phyloP scores from a whole-genome alignment of 1,284 basidiomycete genomes.

The Microbotryum violaceum region DNA sequence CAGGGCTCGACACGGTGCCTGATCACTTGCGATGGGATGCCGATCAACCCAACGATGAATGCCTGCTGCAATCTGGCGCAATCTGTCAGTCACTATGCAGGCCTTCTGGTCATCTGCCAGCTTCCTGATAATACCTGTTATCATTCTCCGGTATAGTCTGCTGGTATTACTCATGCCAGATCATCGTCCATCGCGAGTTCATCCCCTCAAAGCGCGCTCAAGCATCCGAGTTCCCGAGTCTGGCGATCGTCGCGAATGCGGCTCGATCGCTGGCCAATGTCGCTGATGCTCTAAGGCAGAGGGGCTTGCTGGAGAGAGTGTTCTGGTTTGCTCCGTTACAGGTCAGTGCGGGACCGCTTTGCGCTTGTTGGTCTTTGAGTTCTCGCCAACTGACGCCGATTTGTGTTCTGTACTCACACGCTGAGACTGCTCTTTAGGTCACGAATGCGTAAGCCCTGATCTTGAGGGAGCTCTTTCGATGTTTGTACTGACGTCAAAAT shows the following conservation, averaged over 20 bases:
- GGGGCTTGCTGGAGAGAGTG: neutral
- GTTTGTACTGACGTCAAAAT: no score
- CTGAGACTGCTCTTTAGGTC: neutral
- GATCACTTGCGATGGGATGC: slow-evolving; percentile 16
- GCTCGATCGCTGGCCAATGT: slow-evolving; percentile 29
- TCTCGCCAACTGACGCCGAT: neutral
- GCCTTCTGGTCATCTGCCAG: no score
- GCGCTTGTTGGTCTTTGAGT: neutral
- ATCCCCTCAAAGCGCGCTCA: slow-evolving; percentile 21
- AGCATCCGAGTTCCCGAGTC: slow-evolving; percentile 36
- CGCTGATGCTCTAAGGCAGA: slow-evolving; percentile 17
- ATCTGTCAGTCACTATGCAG: neutral
- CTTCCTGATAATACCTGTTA: no score
- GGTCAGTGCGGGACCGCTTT: slow-evolving; percentile 2
- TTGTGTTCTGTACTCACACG: neutral
- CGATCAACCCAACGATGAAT: neutral
- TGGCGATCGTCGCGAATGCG: slow-evolving; percentile 32
- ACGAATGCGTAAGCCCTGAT: neutral
- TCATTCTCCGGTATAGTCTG: no score
- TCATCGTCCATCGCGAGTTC: slow-evolving; percentile 30
- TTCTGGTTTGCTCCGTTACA: slow-evolving; percentile 17
- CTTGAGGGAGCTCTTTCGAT: no score
- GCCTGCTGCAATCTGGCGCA: neutral
- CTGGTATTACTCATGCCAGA: slow-evolving; percentile 9
- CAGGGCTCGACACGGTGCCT: slow-evolving; percentile 22